These are phyloP conservation scores for Saccharomyces pastorianus DNA, from an alignment of 1,139 yeast species.

Conservation along the genomic window DNA sequence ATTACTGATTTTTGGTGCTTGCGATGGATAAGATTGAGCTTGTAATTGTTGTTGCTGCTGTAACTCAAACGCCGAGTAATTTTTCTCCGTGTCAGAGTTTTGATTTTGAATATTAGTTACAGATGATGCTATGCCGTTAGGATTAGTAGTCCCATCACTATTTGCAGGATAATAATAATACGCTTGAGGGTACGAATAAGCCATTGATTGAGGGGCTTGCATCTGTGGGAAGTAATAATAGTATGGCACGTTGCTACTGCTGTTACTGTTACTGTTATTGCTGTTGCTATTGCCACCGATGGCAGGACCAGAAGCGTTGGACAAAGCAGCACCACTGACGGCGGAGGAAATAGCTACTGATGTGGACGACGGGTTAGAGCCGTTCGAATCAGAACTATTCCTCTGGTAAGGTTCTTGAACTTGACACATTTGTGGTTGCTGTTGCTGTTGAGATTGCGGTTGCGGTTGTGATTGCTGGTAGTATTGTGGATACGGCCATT, in stretches of 20 bases:
- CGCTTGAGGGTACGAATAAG: background rate
- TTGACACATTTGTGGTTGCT: background rate
- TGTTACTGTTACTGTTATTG: conserved; percentile 3
- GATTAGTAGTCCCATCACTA: background rate
- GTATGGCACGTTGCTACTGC: conserved; percentile 4
- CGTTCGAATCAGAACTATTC: background rate
- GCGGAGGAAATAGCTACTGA: background rate
- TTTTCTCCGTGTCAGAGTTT: background rate
- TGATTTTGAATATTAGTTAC: background rate
- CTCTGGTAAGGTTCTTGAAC: background rate
- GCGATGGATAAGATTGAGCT: background rate
- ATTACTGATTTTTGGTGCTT: background rate
- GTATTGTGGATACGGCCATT: conserved; percentile 14
- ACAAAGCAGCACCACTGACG: background rate
- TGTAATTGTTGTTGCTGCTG: conserved; percentile 1
- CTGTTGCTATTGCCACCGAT: background rate
- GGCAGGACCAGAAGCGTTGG: background rate
- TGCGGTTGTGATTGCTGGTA: conserved; percentile 12
- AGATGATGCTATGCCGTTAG: conserved; percentile 1
- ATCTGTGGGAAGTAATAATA: conserved; percentile 5
- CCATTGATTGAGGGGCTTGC: conserved; percentile 2
- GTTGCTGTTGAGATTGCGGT: conserved; percentile 1
- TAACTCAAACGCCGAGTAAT: background rate
- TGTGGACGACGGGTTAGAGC: background rate
- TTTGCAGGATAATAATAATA: background rate